Base-by-base conservation (phyloP, 2,329 filamentous ascomycete genomes). In the Penicillium sp. region DNA sequence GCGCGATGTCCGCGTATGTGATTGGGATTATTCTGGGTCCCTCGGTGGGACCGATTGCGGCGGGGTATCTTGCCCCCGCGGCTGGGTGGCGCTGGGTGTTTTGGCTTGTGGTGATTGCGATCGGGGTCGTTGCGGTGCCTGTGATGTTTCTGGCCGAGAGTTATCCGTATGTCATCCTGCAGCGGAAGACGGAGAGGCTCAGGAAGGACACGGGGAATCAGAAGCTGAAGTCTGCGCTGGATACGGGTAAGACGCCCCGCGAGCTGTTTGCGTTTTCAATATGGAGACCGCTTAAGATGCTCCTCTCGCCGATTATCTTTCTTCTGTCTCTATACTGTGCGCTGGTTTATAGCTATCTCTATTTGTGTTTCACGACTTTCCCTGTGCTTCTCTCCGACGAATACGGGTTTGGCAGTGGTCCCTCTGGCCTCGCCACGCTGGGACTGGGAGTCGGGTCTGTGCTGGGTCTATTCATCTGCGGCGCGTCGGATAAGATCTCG, bases 1-100 rank as follows among this genome's bases (percentile, higher is more conserved):
- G 78, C 5, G 85, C 85, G 56, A 88, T 90, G 85, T 79, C 82
- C 1, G 68, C 81, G 23, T 82, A 79, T 69, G 75, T 74, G 8
- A 67, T 80, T 44, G 79, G 79, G 1, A 79, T 79, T 0, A 76
- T 82, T 62, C 74, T 82, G 68, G 79, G 78, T 3, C 73, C 73
- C 1, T 69, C 73, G 6, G 66, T 74, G 31, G 76, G 73, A 3
- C 75, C 73, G 23, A 69, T 76, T 19, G 68, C 70, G 0, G 76
- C 76, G 2, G 77, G 76, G 1, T 74, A 71, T 56, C 59, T 79
- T 13, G 65, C 71, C 0, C 65, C 76, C 59, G 67, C 64, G 0
- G 68, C 67, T 9, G 75, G 75, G 5, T 79, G 76, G 76, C 62
- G 70, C 2, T 79, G 76, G 76, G 68, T 75, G 5, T 79, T 79